These are phyloP conservation scores for Phialemonium atrogriseum DNA, from an alignment of 2,329 filamentous ascomycete species.

Conservation along the genomic window DNA sequence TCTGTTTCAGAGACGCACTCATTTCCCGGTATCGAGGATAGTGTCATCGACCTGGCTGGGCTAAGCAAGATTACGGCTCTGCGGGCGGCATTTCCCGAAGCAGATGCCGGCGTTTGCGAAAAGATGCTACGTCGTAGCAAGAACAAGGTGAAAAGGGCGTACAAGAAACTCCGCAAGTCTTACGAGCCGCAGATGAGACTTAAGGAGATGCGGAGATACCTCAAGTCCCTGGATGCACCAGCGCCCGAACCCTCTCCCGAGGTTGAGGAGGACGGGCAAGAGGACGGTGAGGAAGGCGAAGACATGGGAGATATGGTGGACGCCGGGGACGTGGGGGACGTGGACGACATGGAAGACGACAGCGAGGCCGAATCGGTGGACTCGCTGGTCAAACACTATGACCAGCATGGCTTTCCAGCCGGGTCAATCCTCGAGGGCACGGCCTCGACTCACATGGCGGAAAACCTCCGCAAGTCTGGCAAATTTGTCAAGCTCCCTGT, in stretches of 20 bases:
- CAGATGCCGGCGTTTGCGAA: conserved; percentile 25
- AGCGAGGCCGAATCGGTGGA: conserved; percentile 19
- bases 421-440: conserved; percentile 29
- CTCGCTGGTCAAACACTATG: conserved; percentile 22
- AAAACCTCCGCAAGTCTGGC: conserved; percentile 20
- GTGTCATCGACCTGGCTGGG: conserved; percentile 13
- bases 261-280: too few species aligned
- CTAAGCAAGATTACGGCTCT: conserved; percentile 28
- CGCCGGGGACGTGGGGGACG: too few species aligned
- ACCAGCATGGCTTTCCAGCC: conserved; percentile 28
- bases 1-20: too few species aligned
- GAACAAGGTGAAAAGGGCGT: conserved; percentile 28
- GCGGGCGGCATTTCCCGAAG: conserved; percentile 34
- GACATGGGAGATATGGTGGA: too few species aligned
- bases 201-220: conserved; percentile 5
- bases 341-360: conserved; percentile 14
- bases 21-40: too few species aligned
- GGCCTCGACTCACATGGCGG: conserved; percentile 24
- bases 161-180: conserved; percentile 23
- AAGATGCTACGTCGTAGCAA: conserved; percentile 23
- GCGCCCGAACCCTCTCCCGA: too few species aligned
- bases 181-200: conserved; percentile 20
- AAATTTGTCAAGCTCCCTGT: conserved; percentile 15
- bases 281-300: too few species aligned
- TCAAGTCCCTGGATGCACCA: too few species aligned